Conservation (phyloP, 306 rosid species). For the Cicer pinnatifidum region DNA sequence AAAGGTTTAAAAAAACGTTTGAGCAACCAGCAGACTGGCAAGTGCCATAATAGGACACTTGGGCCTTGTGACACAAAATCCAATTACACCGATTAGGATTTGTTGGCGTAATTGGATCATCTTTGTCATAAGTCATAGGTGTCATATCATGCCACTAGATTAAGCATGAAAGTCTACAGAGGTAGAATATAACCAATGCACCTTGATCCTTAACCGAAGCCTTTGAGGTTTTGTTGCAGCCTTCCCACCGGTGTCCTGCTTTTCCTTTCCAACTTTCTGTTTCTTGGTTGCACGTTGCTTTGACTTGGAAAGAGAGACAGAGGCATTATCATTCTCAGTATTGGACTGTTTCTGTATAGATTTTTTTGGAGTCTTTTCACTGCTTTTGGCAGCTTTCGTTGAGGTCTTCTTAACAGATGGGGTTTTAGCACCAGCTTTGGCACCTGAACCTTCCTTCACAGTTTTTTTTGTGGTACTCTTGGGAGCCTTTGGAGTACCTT, state of each 20-base stretch:
- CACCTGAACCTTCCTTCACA: constrained; percentile 60
- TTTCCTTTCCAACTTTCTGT: constrained; percentile 59
- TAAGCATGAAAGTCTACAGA: not conserved
- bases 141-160: too few species aligned
- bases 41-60: too few species aligned
- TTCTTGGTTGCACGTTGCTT: constrained; percentile 62
- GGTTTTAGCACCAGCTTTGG: constrained; percentile 54
- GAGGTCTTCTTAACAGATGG: constrained; percentile 64
- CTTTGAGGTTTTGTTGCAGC: constrained; percentile 64
- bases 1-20: not conserved
- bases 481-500: constrained; percentile 56
- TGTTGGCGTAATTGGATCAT: too few species aligned
- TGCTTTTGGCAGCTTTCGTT: constrained; percentile 54
- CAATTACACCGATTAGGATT: too few species aligned
- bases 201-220: constrained; percentile 73
- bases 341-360: constrained; percentile 52
- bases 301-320: constrained; percentile 67
- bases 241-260: constrained; percentile 56
- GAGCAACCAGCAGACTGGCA: constrained; percentile 20
- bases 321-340: constrained; percentile 57
- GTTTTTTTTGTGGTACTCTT: constrained; percentile 61
- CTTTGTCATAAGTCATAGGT: too few species aligned
- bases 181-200: constrained; percentile 42
- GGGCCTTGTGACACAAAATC: too few species aligned
- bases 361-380: constrained; percentile 54